These are phyloP conservation scores for Didymella pinodella DNA, from an alignment of 2,329 filamentous ascomycete species.

Conservation along the genomic window DNA sequence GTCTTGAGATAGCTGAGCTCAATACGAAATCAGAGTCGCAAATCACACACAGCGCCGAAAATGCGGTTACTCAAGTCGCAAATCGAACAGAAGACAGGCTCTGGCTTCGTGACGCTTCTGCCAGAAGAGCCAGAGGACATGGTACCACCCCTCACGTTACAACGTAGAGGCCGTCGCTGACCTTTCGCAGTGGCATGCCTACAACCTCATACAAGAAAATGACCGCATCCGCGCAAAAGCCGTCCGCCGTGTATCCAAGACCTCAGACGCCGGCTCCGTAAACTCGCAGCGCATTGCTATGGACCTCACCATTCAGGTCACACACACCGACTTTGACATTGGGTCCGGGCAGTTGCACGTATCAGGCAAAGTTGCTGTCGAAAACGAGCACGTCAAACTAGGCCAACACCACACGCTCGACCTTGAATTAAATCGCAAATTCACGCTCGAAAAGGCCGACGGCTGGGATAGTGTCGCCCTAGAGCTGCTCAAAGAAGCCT, in stretches of 20 bases:
- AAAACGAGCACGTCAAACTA: constrained; percentile 72
- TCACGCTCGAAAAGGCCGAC: constrained; percentile 81
- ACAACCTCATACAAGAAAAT: constrained; percentile 72
- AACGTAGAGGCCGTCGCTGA: not conserved
- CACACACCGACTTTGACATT: constrained; percentile 73
- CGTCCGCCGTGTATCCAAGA: constrained; percentile 70
- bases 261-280: constrained; percentile 68
- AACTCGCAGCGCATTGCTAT: constrained; percentile 70
- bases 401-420: constrained; percentile 78
- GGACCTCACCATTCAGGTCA: constrained; percentile 70
- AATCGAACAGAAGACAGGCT: constrained; percentile 69
- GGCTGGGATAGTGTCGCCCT: constrained; percentile 92
- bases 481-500: constrained; percentile 78
- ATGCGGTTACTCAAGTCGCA: constrained; percentile 74
- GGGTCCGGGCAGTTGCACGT: constrained; percentile 74
- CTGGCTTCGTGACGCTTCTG: constrained; percentile 69
- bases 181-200: constrained; percentile 73
- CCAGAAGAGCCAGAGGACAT: constrained; percentile 80
- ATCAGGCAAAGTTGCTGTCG: constrained; percentile 68
- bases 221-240: constrained; percentile 72
- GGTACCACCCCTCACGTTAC: constrained; percentile 53
- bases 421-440: constrained; percentile 85
- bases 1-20: too few species aligned
- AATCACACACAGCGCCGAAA: not conserved
- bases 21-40: not conserved